These are phyloP conservation scores for Sanghuangporus weigelae DNA, from an alignment of 1,284 basidiomycete species.

Conservation along the genomic window DNA sequence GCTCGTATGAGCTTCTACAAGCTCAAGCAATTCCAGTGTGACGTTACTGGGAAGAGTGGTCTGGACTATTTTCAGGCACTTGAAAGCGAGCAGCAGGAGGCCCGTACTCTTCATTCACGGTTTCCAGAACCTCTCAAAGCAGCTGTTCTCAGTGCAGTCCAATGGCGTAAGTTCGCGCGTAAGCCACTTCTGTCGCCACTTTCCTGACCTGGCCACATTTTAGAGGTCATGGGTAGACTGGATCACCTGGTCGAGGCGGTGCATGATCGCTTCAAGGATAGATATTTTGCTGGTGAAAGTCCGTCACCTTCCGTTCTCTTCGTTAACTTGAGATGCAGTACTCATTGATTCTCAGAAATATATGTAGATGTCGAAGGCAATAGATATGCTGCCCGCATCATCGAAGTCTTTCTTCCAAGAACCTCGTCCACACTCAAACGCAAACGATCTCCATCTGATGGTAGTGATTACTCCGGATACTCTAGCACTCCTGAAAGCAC, in stretches of 20 bases:
- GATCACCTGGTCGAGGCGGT: constrained; percentile 93
- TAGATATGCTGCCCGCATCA: constrained; percentile 75
- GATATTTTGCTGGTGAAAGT: constrained; percentile 92
- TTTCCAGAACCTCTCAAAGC: constrained; percentile 93
- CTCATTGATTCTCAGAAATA: constrained; percentile 48
- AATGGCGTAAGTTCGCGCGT: constrained; percentile 80
- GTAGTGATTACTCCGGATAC: constrained; percentile 21
- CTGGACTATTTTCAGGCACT: constrained; percentile 94
- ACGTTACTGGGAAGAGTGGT: constrained; percentile 90
- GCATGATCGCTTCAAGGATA: constrained; percentile 92
- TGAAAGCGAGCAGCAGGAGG: constrained; percentile 86
- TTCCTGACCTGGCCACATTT: constrained; percentile 21
- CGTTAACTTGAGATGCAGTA: constrained; percentile 20
- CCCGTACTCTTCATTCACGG: constrained; percentile 79
- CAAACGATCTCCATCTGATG: constrained; percentile 18
- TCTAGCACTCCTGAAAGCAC: constrained; percentile 26
- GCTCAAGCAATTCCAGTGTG: constrained; percentile 90
- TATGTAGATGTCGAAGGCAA: constrained; percentile 80
- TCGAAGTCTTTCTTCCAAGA: constrained; percentile 71
- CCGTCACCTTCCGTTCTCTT: constrained; percentile 29
- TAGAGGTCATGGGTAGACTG: constrained; percentile 93
- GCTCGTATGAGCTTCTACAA: constrained; percentile 92
- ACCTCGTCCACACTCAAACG: constrained; percentile 24
- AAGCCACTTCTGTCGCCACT: constrained; percentile 17
- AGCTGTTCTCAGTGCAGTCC: constrained; percentile 85